Evolutionary conservation across 2,329 filamentous ascomycete species (phyloP).

Genomic region (Aspergillus awamori): DNA sequence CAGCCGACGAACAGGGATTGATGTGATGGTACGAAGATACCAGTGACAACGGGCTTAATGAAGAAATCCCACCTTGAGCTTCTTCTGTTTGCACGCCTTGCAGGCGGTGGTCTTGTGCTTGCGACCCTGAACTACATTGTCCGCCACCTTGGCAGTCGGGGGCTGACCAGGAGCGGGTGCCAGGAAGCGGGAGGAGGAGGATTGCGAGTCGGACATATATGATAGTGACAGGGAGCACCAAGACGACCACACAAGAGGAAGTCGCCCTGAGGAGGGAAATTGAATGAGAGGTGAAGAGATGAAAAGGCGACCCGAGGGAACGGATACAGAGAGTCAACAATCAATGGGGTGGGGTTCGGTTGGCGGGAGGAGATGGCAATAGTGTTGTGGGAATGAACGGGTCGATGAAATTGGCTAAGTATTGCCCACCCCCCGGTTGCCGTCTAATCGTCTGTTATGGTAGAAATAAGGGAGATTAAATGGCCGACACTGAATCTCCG

Average conservation of each 20-base stretch:
- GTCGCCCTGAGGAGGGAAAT: neutral
- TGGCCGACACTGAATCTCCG: no score
- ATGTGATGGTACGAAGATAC: neutral
- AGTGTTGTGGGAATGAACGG: neutral
- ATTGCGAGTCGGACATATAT: constrained; percentile 25
- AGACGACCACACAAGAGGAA: neutral
- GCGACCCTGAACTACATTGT: constrained; percentile 18
- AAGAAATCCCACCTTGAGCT: constrained; percentile 24
- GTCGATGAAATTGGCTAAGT: no score
- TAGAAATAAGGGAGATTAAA: no score
- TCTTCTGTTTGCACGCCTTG: constrained; percentile 27
- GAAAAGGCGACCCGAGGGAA: neutral
- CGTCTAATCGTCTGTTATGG: no score
- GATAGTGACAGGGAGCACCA: neutral
- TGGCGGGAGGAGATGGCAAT: neutral
- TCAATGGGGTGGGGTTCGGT: no score
- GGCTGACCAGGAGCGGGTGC: constrained; percentile 20
- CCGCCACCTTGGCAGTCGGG: constrained; percentile 10
- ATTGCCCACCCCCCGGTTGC: no score
- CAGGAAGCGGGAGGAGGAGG: constrained; percentile 19
- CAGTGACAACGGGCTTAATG: neutral
- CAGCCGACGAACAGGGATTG: neutral
- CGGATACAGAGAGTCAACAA: neutral
- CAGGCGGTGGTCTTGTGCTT: constrained; percentile 32
- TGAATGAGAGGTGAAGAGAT: neutral